Base-by-base conservation (phyloP, 2,329 filamentous ascomycete species). In the Cyphellophora attinorum region DNA sequence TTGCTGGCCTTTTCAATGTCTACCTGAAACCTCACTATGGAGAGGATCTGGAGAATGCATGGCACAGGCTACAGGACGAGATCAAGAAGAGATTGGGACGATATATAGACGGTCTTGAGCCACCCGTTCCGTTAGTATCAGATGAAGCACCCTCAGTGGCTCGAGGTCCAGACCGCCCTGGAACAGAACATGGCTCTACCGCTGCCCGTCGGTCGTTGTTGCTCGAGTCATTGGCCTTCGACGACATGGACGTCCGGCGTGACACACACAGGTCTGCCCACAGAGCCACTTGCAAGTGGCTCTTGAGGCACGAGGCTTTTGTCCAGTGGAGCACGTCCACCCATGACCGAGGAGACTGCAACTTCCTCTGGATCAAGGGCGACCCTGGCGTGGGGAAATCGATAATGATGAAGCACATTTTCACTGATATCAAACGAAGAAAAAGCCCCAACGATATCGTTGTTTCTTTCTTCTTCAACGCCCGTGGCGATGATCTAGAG, bases 391-490 rank as follows among this genome's bases (percentile, higher is more conserved):
- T 53, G 1, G 62, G 62, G 3, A 65, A 65, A 38, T 64, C 60
- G 8, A 67, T 60, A 0, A 35, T 66, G 3, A 66, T 68, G 59
- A 68, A 67, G 31, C 65, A 60, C 29, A 44, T 49, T 1, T 50
- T 42, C 18, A 34, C 37, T 13, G 33, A 40, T 25, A 29, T 43
- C 23, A 28, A 42, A n/a, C 41, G 41, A 12, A 41, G 33, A 13
- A 49, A 45, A 15, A 16, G 31, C 3, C 39, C 46, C 11, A 8
- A 16, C 15, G 37, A 40, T 1, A 27, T 52, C 0, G 41, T 62
- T 0, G 36, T 67, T 1, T 61, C 58, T 0, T 71, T 68, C 46
- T 71, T 69, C 53, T 71, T 71, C 54, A 64, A 69, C 35, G 65
- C 65, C 0, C 50, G 62, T 35, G 67, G 65, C 0, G 50, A 53